These are phyloP conservation scores for Penicillium sp. DNA, from an alignment of 2,329 filamentous ascomycete species.

Conservation along the genomic window DNA sequence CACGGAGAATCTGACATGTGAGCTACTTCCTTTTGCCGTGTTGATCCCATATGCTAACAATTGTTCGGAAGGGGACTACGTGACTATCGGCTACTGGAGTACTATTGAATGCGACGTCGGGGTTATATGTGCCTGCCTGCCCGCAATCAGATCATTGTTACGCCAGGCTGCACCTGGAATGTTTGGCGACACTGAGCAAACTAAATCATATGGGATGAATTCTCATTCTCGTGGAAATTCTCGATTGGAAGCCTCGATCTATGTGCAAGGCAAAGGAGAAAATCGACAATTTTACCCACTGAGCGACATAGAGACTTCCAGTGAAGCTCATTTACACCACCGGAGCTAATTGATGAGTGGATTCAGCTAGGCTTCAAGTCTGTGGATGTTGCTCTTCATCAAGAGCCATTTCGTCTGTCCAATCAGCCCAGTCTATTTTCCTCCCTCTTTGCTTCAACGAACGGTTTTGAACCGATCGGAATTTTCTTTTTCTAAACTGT, in stretches of 20 bases:
- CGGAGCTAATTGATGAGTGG: not conserved
- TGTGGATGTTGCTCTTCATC: too few relatives aligned
- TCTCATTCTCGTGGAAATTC: conserved; percentile 24
- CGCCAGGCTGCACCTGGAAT: conserved; percentile 45
- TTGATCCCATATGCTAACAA: not conserved
- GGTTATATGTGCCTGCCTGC: conserved; percentile 41
- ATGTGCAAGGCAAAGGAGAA: conserved; percentile 25
- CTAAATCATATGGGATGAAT: conserved; percentile 22
- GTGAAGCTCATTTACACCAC: conserved; percentile 25
- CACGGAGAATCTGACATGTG: conserved; percentile 50
- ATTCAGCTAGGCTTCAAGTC: not conserved
- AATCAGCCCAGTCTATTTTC: not conserved
- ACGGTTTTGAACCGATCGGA: not conserved
- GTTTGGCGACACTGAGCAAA: conserved; percentile 41
- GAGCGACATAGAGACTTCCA: conserved; percentile 29
- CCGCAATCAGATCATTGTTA: conserved; percentile 46
- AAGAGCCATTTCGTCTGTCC: not conserved
- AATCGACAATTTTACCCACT: conserved; percentile 31
- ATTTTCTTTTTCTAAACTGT: not conserved
- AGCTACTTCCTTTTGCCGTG: not conserved
- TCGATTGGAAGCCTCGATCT: conserved; percentile 21
- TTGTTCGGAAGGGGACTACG: conserved; percentile 37
- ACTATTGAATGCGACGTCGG: conserved; percentile 41
- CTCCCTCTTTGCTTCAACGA: not conserved
- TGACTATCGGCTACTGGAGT: conserved; percentile 39